These are phyloP conservation scores for Dictyostelium firmibasis DNA, from an alignment of 78 protist species.

Conservation along the genomic window DNA sequence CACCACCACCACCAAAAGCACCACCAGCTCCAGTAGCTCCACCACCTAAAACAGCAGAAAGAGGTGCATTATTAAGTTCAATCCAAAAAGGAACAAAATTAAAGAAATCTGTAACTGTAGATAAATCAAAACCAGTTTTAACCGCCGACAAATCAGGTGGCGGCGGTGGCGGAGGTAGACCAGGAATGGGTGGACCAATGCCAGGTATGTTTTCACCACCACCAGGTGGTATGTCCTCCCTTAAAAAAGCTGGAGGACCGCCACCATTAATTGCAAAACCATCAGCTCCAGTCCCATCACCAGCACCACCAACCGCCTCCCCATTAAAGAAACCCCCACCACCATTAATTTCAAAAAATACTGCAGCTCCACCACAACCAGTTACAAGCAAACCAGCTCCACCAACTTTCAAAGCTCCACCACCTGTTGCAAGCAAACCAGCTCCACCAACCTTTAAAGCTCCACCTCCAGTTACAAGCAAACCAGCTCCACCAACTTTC, in stretches of 20 bases:
- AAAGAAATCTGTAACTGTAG: slow-evolving; percentile 58
- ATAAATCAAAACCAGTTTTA: slow-evolving; percentile 54
- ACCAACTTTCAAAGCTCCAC: background rate
- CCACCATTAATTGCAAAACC: slow-evolving; percentile 20
- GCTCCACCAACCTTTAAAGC: background rate
- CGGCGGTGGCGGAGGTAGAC: slow-evolving; percentile 34
- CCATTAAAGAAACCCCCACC: slow-evolving; percentile 16
- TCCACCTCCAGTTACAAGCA: background rate
- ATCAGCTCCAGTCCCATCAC: background rate
- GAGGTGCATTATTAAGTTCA: slow-evolving; percentile 58
- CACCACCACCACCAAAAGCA: slow-evolving; percentile 64
- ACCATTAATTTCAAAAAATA: slow-evolving; percentile 1
- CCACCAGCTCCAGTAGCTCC: slow-evolving; percentile 71
- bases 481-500: background rate
- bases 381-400: background rate
- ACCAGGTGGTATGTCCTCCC: background rate
- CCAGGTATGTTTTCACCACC: background rate
- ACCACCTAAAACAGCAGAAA: slow-evolving; percentile 55
- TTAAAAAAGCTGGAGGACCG: slow-evolving; percentile 1
- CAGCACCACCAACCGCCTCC: background rate
- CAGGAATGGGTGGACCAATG: background rate
- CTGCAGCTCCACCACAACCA: background rate
- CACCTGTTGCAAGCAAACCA: background rate
- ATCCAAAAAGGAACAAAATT: slow-evolving; percentile 67
- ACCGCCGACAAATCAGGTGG: slow-evolving; percentile 42